These are phyloP conservation scores for Calonectria ilicicola DNA, from an alignment of 2,329 filamentous ascomycete species.

Conservation along the genomic window DNA sequence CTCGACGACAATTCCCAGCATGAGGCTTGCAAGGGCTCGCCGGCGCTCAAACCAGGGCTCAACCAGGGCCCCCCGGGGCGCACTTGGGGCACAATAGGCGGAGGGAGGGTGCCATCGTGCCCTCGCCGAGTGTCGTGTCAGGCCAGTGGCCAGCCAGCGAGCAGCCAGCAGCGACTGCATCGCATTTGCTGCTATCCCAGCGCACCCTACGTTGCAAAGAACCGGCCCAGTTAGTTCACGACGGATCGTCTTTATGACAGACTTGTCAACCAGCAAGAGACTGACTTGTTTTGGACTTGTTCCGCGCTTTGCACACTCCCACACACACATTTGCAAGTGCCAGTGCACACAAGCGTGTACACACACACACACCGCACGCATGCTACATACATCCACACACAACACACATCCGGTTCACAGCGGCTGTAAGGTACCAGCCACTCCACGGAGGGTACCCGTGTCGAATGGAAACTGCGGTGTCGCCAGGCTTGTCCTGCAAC, in stretches of 20 bases:
- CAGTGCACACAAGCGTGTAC: too few relatives aligned
- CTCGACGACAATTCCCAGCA: conserved; percentile 2
- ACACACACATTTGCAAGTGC: too few relatives aligned
- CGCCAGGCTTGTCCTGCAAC: conserved; percentile 28
- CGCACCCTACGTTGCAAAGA: conserved; percentile 15
- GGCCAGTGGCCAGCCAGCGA: conserved; percentile 27
- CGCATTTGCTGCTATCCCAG: conserved; percentile 28
- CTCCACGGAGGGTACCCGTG: conserved; percentile 30
- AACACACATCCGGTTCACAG: conserved; percentile 5
- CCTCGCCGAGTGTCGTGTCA: conserved; percentile 23
- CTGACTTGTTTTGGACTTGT: conserved; percentile 10
- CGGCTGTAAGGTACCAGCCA: conserved; percentile 42
- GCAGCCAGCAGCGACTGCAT: conserved; percentile 18
- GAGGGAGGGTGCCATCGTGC: conserved; percentile 25
- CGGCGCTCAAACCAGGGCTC: background rate
- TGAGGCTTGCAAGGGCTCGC: conserved; percentile 12
- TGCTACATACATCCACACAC: background rate
- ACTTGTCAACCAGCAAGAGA: background rate
- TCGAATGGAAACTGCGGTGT: conserved; percentile 33
- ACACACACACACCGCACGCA: background rate
- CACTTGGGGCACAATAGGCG: conserved; percentile 9
- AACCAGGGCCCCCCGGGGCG: background rate
- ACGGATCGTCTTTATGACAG: background rate
- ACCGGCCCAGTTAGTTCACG: background rate
- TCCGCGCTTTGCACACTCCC: background rate